Percentiles rank a stretch among this genome's conserved stretches.
These are phyloP conservation scores for Pichia sp. DNA, from an alignment of 1,139 yeast genomes.

Conservation along the genomic window DNA sequence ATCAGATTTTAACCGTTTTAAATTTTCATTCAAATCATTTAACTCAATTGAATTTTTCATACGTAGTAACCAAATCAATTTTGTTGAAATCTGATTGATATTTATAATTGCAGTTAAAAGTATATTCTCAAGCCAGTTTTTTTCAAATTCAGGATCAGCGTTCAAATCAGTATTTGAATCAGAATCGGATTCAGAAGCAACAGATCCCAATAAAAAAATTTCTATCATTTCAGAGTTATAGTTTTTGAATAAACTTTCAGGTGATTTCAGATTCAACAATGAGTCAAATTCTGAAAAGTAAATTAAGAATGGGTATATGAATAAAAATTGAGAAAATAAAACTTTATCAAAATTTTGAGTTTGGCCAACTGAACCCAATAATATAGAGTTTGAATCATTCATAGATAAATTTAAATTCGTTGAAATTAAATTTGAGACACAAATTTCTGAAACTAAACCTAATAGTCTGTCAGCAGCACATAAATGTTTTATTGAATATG, in stretches of 20 bases:
- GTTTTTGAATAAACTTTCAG: slow-evolving; percentile 32
- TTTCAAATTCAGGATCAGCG: neutral
- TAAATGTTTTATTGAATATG: slow-evolving; percentile 34
- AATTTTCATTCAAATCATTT: slow-evolving; percentile 2
- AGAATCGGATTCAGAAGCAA: neutral
- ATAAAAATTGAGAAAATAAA: slow-evolving; percentile 35
- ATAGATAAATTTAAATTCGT: neutral
- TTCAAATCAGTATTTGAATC: slow-evolving; percentile 9
- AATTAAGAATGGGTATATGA: slow-evolving; percentile 31
- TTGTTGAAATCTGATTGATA: slow-evolving; percentile 36
- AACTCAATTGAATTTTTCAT: slow-evolving; percentile 10
- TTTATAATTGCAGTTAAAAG: slow-evolving; percentile 33
- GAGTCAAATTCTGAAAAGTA: slow-evolving; percentile 28
- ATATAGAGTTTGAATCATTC: neutral
- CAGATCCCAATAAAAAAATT: slow-evolving; percentile 17
- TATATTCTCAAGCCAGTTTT: slow-evolving; percentile 34
- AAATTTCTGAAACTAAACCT: slow-evolving; percentile 26
- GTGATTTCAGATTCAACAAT: slow-evolving; percentile 31
- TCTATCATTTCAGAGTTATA: slow-evolving; percentile 29
- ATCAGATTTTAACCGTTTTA: slow-evolving; percentile 19
- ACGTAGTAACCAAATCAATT: slow-evolving; percentile 36
- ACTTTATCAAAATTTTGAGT: slow-evolving; percentile 4
- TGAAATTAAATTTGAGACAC: slow-evolving; percentile 5
- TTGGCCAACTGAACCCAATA: neutral
- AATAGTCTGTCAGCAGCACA: slow-evolving; percentile 33